Evolutionary conservation across 768 basidiomycete genomes (phyloP).

Genomic region (Hygrophoropsis aurantiaca): DNA sequence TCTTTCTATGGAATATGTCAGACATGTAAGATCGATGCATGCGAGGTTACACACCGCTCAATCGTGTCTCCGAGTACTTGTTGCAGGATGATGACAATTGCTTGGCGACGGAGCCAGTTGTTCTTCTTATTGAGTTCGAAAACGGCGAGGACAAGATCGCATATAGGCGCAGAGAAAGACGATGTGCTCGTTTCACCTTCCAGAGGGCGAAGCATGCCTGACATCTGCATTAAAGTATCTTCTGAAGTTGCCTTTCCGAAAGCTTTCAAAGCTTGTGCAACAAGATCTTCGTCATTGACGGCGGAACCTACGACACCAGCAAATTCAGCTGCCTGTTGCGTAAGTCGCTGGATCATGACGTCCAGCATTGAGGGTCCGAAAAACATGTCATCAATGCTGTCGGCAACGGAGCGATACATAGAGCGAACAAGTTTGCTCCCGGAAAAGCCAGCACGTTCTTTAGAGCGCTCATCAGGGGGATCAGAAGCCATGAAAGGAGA

Average conservation of each 20-base stretch:
- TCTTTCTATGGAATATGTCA: slow-evolving; percentile 61
- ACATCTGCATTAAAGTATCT: slow-evolving; percentile 68
- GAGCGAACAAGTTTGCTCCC: slow-evolving; percentile 79
- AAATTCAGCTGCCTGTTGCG: slow-evolving; percentile 86
- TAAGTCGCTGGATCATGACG: slow-evolving; percentile 88
- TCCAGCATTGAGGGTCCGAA: slow-evolving; percentile 96
- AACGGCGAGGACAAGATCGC: slow-evolving; percentile 87
- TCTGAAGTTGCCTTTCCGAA: slow-evolving; percentile 66
- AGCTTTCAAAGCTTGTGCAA: slow-evolving; percentile 74
- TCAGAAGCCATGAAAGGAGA: slow-evolving; percentile 76
- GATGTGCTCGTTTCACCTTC: slow-evolving; percentile 89
- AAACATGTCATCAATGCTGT: slow-evolving; percentile 96
- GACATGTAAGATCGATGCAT: slow-evolving; percentile 3
- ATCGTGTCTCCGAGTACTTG: slow-evolving; percentile 95
- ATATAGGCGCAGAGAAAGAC: slow-evolving; percentile 90
- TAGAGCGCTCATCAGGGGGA: slow-evolving; percentile 34
- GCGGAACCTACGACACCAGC: slow-evolving; percentile 80
- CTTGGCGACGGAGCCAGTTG: slow-evolving; percentile 94
- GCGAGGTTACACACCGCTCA: slow-evolving; percentile 65
- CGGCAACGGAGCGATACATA: slow-evolving; percentile 88
- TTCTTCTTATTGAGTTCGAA: slow-evolving; percentile 96
- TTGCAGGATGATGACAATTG: slow-evolving; percentile 94
- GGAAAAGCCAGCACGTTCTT: slow-evolving; percentile 52
- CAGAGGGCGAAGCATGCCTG: slow-evolving; percentile 76
- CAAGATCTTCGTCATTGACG: slow-evolving; percentile 80